Conservation (phyloP, 2,329 filamentous ascomycete genomes). For the Stachybotrys echinatus region DNA sequence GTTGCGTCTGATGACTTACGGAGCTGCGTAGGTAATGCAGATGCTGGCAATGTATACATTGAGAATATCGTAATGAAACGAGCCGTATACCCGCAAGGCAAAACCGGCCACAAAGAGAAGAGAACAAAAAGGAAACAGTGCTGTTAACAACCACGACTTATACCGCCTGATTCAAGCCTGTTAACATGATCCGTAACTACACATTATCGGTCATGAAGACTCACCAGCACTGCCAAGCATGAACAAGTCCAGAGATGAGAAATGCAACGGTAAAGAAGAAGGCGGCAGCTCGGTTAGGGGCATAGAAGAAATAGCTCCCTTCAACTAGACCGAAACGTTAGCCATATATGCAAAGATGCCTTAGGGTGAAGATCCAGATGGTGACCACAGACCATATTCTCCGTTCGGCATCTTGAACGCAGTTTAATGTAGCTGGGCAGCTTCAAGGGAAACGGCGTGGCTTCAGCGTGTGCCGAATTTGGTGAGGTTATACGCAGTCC, state of each 20-base stretch:
- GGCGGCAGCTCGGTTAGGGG: conserved; percentile 40
- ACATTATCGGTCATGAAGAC: conserved; percentile 13
- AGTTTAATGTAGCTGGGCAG: too few relatives aligned
- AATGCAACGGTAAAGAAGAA: conserved; percentile 41
- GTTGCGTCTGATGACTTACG: conserved; percentile 15
- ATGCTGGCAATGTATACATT: conserved; percentile 25
- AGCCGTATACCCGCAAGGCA: conserved; percentile 30
- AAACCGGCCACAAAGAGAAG: conserved; percentile 53
- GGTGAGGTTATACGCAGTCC: too few relatives aligned
- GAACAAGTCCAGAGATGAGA: conserved; percentile 27
- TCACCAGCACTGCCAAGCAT: conserved; percentile 42
- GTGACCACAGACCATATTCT: conserved; percentile 17
- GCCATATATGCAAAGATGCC: not conserved
- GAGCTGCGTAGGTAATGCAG: conserved; percentile 27
- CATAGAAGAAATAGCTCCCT: conserved; percentile 40
- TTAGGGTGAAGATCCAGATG: too few relatives aligned
- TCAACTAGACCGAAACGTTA: conserved; percentile 5
- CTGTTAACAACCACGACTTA: conserved; percentile 50
- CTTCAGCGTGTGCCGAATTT: too few relatives aligned
- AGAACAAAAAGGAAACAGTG: conserved; percentile 48
- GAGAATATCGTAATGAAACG: conserved; percentile 24
- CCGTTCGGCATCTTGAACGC: conserved; percentile 20
- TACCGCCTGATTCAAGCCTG: conserved; percentile 35
- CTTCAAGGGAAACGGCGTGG: too few relatives aligned
- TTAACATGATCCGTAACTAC: not conserved